Evolutionary conservation across 768 basidiomycete genomes (phyloP).

Genomic region (Panaeolus papilionaceus): DNA sequence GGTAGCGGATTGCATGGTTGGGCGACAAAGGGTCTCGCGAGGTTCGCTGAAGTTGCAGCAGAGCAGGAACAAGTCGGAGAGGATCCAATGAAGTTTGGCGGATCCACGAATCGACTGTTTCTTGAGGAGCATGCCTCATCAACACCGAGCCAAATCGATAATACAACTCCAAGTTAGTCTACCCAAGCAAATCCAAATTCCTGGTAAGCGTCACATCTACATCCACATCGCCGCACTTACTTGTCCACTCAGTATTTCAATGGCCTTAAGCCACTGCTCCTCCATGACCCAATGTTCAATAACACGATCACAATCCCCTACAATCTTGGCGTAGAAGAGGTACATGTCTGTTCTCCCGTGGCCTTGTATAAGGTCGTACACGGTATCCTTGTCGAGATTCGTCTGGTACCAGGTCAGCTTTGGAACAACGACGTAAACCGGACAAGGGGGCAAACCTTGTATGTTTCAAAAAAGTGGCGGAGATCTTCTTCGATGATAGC

Average conservation of each 20-base stretch:
- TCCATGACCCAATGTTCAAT: slow-evolving; percentile 93
- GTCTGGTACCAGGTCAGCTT: slow-evolving; percentile 49
- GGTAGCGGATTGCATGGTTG: slow-evolving; percentile 90
- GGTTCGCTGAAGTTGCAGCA: slow-evolving; percentile 80
- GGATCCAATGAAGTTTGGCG: slow-evolving; percentile 83
- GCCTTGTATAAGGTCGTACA: slow-evolving; percentile 92
- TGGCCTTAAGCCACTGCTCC: slow-evolving; percentile 90
- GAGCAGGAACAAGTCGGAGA: slow-evolving; percentile 85
- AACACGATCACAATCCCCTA: slow-evolving; percentile 85
- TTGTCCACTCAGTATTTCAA: slow-evolving; percentile 91
- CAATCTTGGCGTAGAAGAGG: slow-evolving; percentile 82
- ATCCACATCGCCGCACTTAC: slow-evolving; percentile 41
- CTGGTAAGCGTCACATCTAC: not conserved
- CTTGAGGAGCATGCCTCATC: slow-evolving; percentile 85
- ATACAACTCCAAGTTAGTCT: slow-evolving; percentile 89
- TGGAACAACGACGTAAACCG: not conserved
- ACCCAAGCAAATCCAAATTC: slow-evolving; percentile 20
- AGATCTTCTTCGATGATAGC: slow-evolving; percentile 91
- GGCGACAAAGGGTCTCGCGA: slow-evolving; percentile 75
- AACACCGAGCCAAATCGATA: slow-evolving; percentile 92
- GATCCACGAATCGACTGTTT: slow-evolving; percentile 93
- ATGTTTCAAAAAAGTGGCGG: slow-evolving; percentile 90
- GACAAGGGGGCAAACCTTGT: slow-evolving; percentile 65
- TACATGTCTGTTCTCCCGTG: slow-evolving; percentile 95
- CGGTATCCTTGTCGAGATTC: slow-evolving; percentile 83